Evolutionary conservation across 306 rosid species (phyloP), one percentile per base, ranked within the genome.

Genomic region (Ziziphus jujuba): DNA sequence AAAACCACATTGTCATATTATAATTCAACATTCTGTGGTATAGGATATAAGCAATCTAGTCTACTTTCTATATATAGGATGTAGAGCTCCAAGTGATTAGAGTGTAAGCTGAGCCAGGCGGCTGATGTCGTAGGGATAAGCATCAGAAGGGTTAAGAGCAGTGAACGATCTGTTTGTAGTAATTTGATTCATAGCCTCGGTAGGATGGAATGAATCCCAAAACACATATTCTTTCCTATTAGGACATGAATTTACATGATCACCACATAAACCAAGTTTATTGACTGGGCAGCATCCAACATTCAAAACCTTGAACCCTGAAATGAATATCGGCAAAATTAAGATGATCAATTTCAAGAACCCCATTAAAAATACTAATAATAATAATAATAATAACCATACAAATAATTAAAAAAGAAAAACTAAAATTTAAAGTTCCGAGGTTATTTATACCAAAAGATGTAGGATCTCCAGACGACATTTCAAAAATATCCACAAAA

Each of bases 51-150:
- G n/a, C n/a, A n/a, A n/a, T n/a, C n/a, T n/a, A n/a, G n/a, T n/a
- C n/a, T n/a, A n/a, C n/a, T n/a, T n/a, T n/a, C n/a, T n/a, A n/a
- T n/a, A n/a, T n/a, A n/a, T n/a, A n/a, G n/a, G n/a, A n/a, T n/a
- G n/a, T n/a, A n/a, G n/a, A n/a, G n/a, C n/a, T n/a, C n/a, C n/a
- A n/a, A n/a, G n/a, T n/a, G n/a, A n/a, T n/a, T 19, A 31, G n/a
- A 48, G n/a, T n/a, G 25, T 44, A 7, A 74, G 69, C 28, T 59
- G 19, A 20, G 44, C 78, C 5, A 74, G 48, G 25, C 33, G 67
- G 17, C 65, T 66, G 67, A 74, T 67, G 53, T 66, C 72, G 19
- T 65, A 57, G 1, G 79, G 73, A 67, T 66, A 17, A 38, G 61
- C 22, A 52, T 50, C 72, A 2, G 52, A 24, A n/a, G 44, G 31